Evolutionary conservation across 441 rosid species (phyloP), one percentile per base, ranked within the genome.

Genomic region (Raphanus hybrid): DNA sequence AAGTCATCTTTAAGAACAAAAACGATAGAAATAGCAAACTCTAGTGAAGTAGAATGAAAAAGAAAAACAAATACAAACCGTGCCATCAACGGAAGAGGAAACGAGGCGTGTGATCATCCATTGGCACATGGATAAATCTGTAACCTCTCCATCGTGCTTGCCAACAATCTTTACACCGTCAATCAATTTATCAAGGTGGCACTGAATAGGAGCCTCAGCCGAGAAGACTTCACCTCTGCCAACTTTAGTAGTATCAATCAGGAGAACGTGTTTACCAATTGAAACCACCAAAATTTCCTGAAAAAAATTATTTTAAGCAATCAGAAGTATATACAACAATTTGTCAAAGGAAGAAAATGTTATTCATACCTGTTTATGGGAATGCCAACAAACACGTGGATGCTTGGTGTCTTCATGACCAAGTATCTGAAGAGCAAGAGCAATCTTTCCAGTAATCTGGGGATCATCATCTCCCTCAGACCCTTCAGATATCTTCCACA

Each of bases 341-440:
- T 37, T 12, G 6, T 29, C 14, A 61, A 62, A 70, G 72, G 35
- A 60, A 70, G 32, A 45, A 74, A 50, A 55, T 64, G 27, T 35
- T 58, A 27, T 69, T 43, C 26, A 50, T 90, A 96, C 99, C 85
- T 92, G 97, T 82, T 90, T 96, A 87, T 91, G 92, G 71, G 87
- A 87, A 77, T 96, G 98, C 99, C 99, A 96, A 78, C 97, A 96
- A 55, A 93, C 82, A 55, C 92, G 93, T 18, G 99, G 99, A 80
- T 93, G 94, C 61, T 84, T 79, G 32, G 82, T 64, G 71, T 88
- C 89, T 70, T 81, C 91, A 58, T 88, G 88, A 66, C 87, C 89
- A 26, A 85, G 64, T 62, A 93, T 85, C 73, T 92, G 94, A 81
- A 92, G 81, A 70, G 97, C 94, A 82, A 88, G 74, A 70, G 86